Conservation (phyloP, 2,329 filamentous ascomycete genomes). For the Pochonia chlamydosporia region DNA sequence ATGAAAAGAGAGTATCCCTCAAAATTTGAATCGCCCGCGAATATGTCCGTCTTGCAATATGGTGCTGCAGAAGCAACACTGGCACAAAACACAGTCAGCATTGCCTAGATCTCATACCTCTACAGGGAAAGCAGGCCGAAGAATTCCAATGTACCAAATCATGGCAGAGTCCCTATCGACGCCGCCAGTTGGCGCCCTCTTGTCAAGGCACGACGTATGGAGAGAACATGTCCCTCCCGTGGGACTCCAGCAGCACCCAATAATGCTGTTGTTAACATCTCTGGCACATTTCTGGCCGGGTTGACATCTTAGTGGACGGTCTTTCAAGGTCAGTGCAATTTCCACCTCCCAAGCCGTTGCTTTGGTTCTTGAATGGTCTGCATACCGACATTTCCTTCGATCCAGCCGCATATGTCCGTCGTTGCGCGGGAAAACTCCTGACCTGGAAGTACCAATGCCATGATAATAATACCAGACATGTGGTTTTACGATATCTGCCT, state of each 20-base stretch:
- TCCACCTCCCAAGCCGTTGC: neutral
- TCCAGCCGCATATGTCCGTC: conserved; percentile 14
- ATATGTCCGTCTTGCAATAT: conserved; percentile 17
- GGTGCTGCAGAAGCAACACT: conserved; percentile 10
- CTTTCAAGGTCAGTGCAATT: conserved; percentile 1
- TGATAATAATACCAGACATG: neutral
- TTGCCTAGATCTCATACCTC: no score
- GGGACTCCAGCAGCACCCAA: conserved; percentile 16
- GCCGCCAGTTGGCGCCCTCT: neutral
- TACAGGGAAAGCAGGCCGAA: neutral
- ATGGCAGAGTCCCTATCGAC: conserved; percentile 2
- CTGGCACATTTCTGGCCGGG: conserved; percentile 14
- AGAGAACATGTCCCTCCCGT: conserved; percentile 8
- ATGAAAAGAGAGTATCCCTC: conserved; percentile 15
- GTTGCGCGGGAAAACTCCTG: neutral
- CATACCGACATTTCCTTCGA: conserved; percentile 14
- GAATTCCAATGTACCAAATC: conserved; percentile 4
- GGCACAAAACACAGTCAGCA: neutral
- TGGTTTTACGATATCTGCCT: no score
- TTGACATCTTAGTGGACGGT: conserved; percentile 12
- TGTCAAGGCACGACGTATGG: conserved; percentile 13
- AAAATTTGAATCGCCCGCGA: conserved; percentile 9
- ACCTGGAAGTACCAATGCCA: neutral
- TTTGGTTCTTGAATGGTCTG: neutral
- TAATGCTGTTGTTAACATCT: conserved; percentile 11